Base-by-base conservation (phyloP, 768 basidiomycete species). In the Suillus spraguei region DNA sequence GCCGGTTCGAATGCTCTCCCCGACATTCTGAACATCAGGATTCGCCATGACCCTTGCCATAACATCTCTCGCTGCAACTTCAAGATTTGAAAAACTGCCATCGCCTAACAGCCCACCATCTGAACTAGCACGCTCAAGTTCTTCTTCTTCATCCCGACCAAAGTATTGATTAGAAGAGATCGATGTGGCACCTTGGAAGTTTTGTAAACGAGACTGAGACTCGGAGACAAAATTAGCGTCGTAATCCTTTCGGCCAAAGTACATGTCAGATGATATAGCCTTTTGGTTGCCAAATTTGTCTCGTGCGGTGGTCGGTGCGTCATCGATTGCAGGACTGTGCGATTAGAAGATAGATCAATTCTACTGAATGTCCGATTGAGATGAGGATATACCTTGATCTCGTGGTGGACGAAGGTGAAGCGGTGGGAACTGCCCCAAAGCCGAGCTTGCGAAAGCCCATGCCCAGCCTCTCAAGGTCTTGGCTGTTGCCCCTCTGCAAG, bases 91-190 rank as follows among this genome's bases (percentile, higher is more conserved):
- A 41, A 88, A 74, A 58, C 64, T 79, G 63, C 79, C 80, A 59
- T 83, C 83, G 56, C 79, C 79, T 50, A 82, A 71, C 63, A 88
- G 71, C 56, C 84, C 88, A 24, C 83, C 89, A 64, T 87, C 86
- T 10, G 84, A 78, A 24, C 76, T 72, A n/a, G 76, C 75, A 22
- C 77, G 79, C 50, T 72, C 77, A 20, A 74, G 67, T 56, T 77
- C 68, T 10, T 85, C 85, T n/a, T 90, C 89, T 62, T 92, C 89
- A 61, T 97, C 95, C 17, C 95, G 85, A 2, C 97, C 97, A 76
- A 97, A 99, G 85, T 99, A 99, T 68, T 95, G 92, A 72, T 87
- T 96, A 17, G 95, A 97, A 1, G 95, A 97, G 71, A 99, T 98
- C 38, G 94, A 87, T 0, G 90, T 92, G 16, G 96, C 94, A 13